These are phyloP conservation scores for Beverwykella pulmonaria DNA, from an alignment of 495 filamentous ascomycete species.

Conservation along the genomic window DNA sequence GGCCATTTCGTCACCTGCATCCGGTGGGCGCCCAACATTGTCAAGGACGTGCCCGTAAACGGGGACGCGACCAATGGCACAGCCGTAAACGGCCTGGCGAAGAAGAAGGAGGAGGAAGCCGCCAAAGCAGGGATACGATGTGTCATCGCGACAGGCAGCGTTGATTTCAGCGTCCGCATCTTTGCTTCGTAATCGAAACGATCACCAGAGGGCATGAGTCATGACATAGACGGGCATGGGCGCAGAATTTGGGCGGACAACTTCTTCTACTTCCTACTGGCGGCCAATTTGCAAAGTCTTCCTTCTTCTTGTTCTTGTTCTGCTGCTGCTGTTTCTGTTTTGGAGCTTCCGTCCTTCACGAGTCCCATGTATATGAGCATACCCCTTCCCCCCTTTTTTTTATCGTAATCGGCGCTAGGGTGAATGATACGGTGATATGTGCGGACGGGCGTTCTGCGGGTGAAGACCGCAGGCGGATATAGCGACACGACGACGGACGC, in stretches of 20 bases:
- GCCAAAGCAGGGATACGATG: slow-evolving; percentile 58
- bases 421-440: too few relatives aligned
- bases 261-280: not conserved
- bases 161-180: slow-evolving; percentile 64
- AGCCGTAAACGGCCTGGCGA: slow-evolving; percentile 54
- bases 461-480: not conserved
- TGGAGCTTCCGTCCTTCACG: not conserved
- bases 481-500: not conserved
- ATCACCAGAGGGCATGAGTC: too few relatives aligned
- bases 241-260: not conserved
- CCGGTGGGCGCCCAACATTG: slow-evolving; percentile 83
- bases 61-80: slow-evolving; percentile 42
- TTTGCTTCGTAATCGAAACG: slow-evolving; percentile 53
- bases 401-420: not conserved
- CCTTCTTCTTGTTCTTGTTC: not conserved
- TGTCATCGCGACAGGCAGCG: slow-evolving; percentile 66
- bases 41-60: slow-evolving; percentile 58
- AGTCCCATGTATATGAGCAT: slow-evolving; percentile 13
- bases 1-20: slow-evolving; percentile 86
- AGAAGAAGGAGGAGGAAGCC: slow-evolving; percentile 51
- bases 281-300: not conserved
- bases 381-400: not conserved
- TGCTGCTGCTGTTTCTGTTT: not conserved
- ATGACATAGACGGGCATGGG: too few relatives aligned
- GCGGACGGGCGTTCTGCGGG: too few relatives aligned